A percentile compares a stretch with the other conserved stretches of the same genome.
These are phyloP conservation scores for Ceratobasidium sp. DNA, from an alignment of 1,284 basidiomycete genomes.

Conservation along the genomic window DNA sequence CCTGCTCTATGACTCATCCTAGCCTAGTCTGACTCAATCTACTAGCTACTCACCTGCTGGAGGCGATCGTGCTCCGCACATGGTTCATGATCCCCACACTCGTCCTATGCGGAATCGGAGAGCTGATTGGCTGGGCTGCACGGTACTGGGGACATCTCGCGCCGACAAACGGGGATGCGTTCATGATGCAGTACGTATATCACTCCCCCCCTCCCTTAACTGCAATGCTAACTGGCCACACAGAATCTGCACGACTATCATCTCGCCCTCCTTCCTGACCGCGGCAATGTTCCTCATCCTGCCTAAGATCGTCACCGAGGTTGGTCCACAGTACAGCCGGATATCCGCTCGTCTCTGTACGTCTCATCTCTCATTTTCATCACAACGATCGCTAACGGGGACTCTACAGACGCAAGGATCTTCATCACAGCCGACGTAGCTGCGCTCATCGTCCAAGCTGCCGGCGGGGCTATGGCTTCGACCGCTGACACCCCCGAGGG, in stretches of 20 bases:
- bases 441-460: constrained; percentile 59
- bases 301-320: constrained; percentile 55
- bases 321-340: constrained; percentile 57
- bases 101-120: constrained; percentile 65
- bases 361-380: constrained; percentile 1
- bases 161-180: constrained; percentile 53
- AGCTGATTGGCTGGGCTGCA: constrained; percentile 61
- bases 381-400: neutral
- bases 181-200: constrained; percentile 63
- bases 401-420: constrained; percentile 53
- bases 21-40: neutral
- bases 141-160: constrained; percentile 51
- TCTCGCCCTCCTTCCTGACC: constrained; percentile 45
- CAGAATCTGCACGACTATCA: constrained; percentile 35
- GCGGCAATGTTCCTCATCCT: constrained; percentile 53
- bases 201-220: neutral
- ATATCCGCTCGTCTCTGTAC: constrained; percentile 53
- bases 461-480: constrained; percentile 58
- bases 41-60: constrained; percentile 62
- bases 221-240: neutral
- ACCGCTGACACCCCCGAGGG: constrained; percentile 35
- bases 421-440: constrained; percentile 59
- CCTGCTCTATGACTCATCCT: neutral
- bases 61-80: constrained; percentile 61
- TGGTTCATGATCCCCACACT: constrained; percentile 71